Conservation (phyloP, 495 filamentous ascomycete genomes). For the Penicillium taxi region DNA sequence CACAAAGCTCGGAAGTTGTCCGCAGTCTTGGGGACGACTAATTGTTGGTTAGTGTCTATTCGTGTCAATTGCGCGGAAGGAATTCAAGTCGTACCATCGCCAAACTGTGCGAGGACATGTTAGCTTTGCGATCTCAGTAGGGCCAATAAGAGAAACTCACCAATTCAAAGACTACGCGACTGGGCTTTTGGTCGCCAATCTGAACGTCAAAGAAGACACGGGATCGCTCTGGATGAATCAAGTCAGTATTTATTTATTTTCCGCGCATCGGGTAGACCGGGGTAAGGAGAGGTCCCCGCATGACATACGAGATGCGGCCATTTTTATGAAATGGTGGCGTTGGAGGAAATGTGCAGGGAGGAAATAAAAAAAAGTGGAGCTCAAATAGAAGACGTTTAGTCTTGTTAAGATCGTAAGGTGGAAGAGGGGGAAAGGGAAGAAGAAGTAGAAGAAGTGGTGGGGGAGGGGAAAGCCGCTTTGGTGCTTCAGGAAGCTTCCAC, state of each 20-base stretch:
- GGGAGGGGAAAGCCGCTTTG: conserved; percentile 9
- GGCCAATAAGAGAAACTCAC: conserved; percentile 35
- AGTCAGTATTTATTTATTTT: conserved; percentile 15
- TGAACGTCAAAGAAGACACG: conserved; percentile 86
- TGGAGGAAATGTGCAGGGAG: conserved; percentile 1
- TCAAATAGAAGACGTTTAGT: conserved; percentile 1
- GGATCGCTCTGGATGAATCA: conserved; percentile 41
- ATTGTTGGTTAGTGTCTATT: conserved; percentile 12
- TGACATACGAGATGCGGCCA: conserved; percentile 34
- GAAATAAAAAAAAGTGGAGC: conserved; percentile 5
- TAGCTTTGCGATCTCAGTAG: conserved; percentile 12
- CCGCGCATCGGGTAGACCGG: conserved; percentile 11
- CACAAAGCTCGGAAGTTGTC: conserved; percentile 94
- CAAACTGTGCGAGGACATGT: conserved; percentile 46
- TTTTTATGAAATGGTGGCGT: conserved; percentile 12
- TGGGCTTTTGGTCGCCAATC: conserved; percentile 60
- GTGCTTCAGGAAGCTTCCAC: conserved; percentile 44
- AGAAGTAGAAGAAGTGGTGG: neutral
- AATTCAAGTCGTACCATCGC: conserved; percentile 51
- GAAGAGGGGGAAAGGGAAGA: conserved; percentile 4
- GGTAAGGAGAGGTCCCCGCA: conserved; percentile 26
- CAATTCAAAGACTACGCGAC: conserved; percentile 75
- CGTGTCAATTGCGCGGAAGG: neutral
- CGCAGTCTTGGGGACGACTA: conserved; percentile 82
- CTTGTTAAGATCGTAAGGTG: neutral